phyloP scores from a whole-genome alignment of 805 yeast genomes.

The Metschnikowia reukaufii region DNA sequence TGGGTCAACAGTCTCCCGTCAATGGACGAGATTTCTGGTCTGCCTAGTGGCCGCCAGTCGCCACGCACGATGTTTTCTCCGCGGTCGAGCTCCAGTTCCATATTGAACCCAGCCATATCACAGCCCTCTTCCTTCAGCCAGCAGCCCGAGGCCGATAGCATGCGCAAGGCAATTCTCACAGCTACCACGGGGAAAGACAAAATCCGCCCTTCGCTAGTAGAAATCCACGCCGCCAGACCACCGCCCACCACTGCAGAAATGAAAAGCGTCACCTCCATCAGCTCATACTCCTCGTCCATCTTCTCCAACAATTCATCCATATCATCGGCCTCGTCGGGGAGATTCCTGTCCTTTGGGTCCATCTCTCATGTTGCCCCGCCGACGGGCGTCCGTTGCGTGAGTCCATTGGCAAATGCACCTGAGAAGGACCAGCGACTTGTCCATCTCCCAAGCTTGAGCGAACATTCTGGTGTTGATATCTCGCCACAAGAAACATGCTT shows the following conservation, averaged over 20 bases:
- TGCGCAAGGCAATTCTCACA: neutral
- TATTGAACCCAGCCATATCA: neutral
- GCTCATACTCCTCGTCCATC: slow-evolving; percentile 32
- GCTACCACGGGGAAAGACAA: slow-evolving; percentile 21
- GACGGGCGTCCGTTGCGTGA: neutral
- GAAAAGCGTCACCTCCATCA: slow-evolving; percentile 24
- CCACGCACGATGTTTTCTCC: neutral
- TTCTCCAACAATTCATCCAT: slow-evolving; percentile 39
- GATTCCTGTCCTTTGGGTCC: slow-evolving; percentile 33
- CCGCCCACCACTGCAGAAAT: neutral
- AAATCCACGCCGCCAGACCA: slow-evolving; percentile 24
- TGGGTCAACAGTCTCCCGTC: neutral
- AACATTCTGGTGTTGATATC: neutral
- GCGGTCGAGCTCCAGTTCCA: neutral
- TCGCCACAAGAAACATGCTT: neutral
- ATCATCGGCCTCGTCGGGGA: slow-evolving; percentile 30
- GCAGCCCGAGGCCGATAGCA: neutral
- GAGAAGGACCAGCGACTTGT: neutral
- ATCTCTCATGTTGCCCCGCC: slow-evolving; percentile 21
- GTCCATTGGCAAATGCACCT: slow-evolving; percentile 4
- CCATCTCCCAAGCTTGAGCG: slow-evolving; percentile 4
- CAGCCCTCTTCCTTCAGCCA: neutral
- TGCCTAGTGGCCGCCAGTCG: neutral
- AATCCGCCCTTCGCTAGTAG: slow-evolving; percentile 38
- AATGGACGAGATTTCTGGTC: neutral